Conservation (phyloP, 2,329 filamentous ascomycete species). For the Talaromyces amestolkiae region DNA sequence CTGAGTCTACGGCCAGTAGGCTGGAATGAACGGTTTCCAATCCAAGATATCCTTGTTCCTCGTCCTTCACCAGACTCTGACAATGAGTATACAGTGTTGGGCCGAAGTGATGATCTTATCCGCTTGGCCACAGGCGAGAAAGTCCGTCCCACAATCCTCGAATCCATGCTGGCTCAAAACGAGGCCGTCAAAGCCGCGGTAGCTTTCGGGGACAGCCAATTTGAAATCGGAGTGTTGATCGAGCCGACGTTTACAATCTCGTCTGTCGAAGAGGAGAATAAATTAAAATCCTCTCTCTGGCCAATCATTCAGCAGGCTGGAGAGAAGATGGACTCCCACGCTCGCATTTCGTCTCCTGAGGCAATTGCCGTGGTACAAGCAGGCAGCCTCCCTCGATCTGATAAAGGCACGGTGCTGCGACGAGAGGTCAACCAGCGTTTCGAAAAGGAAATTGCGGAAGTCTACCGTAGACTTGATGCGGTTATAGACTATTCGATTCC, state of each 20-base stretch:
- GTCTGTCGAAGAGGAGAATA: neutral
- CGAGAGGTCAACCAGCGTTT: conserved; percentile 11
- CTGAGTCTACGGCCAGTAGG: conserved; percentile 5
- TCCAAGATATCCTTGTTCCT: conserved; percentile 5
- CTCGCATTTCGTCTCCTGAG: conserved; percentile 8
- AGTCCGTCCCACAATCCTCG: conserved; percentile 1
- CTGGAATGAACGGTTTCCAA: conserved; percentile 2
- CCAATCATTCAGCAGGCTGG: conserved; percentile 6
- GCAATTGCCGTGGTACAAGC: neutral
- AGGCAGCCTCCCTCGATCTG: conserved; percentile 2
- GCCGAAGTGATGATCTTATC: conserved; percentile 12
- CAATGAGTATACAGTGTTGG: conserved; percentile 1
- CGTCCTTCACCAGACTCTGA: conserved; percentile 4
- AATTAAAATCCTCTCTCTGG: conserved; percentile 5
- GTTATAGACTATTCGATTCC: neutral
- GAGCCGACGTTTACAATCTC: neutral
- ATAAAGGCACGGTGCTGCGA: conserved; percentile 7
- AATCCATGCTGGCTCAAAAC: neutral
- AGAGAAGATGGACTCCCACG: conserved; percentile 5
- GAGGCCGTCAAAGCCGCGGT: conserved; percentile 8
- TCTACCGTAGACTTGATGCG: neutral
- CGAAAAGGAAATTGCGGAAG: conserved; percentile 6
- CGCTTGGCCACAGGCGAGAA: conserved; percentile 7
- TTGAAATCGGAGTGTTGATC: conserved; percentile 8
- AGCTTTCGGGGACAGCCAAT: conserved; percentile 6